phyloP scores from a whole-genome alignment of 1,284 basidiomycete genomes.

The Boletus albobrunnescens region DNA sequence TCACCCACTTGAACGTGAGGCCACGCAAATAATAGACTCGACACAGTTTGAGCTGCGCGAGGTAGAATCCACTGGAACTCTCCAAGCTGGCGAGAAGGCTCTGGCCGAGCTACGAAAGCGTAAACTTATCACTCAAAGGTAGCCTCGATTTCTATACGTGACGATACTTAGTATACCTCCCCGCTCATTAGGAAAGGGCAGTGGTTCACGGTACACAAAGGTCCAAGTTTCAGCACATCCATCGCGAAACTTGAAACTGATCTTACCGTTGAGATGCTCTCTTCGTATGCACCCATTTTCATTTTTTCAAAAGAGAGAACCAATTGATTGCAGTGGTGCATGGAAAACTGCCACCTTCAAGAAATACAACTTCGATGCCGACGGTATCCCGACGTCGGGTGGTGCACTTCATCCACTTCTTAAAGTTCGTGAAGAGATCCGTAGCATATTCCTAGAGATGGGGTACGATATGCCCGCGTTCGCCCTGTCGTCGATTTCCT shows the following conservation, averaged over 20 bases:
- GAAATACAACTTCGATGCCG: constrained; percentile 98
- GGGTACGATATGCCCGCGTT: constrained; percentile 51
- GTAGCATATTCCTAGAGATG: constrained; percentile 99
- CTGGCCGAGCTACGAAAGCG: constrained; percentile 89
- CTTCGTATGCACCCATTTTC: constrained; percentile 56
- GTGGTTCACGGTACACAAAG: constrained; percentile 90
- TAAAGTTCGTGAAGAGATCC: constrained; percentile 97
- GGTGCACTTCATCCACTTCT: constrained; percentile 95
- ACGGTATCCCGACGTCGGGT: constrained; percentile 82
- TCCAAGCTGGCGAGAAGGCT: constrained; percentile 71
- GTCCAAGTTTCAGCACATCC: constrained; percentile 84
- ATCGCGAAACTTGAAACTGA: constrained; percentile 98
- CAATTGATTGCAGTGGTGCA: constrained; percentile 55
- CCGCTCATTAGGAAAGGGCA: constrained; percentile 75
- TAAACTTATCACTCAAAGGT: constrained; percentile 80
- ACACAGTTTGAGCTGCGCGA: constrained; percentile 77
- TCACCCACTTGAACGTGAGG: constrained; percentile 38
- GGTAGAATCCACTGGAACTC: constrained; percentile 68
- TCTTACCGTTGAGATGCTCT: constrained; percentile 92
- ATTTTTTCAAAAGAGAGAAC: constrained; percentile 1
- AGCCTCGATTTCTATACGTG: constrained; percentile 2
- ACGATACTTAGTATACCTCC: background rate
- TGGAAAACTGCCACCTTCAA: constrained; percentile 95
- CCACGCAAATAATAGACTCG: constrained; percentile 61
- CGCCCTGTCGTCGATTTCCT: background rate